These are phyloP conservation scores for Ensete ventricosum DNA, from an alignment of 176 grass and related monocot genomes.

Conservation along the genomic window DNA sequence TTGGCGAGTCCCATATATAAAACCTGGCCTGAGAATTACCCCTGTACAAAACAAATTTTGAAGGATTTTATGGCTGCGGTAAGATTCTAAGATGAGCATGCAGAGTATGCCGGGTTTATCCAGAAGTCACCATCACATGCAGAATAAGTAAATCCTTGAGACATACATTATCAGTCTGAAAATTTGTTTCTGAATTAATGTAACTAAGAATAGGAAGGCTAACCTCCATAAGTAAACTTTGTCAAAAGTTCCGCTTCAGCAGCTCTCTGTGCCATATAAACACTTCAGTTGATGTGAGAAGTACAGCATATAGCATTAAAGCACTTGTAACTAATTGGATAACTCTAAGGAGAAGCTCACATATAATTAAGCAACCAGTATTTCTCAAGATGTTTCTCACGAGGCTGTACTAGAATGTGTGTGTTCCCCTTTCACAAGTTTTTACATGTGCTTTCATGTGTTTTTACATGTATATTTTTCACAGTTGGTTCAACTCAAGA, in stretches of 20 bases:
- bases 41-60: conserved; percentile 22
- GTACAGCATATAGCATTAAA: background rate
- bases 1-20: conserved; percentile 89
- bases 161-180: background rate
- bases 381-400: no score
- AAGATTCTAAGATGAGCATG: background rate
- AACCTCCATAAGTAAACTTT: conserved; percentile 84
- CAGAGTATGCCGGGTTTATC: background rate
- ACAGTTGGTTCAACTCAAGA: no score
- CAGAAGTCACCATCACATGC: background rate
- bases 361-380: no score
- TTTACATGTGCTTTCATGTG: no score
- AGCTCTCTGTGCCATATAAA: conserved; percentile 44
- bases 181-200: background rate
- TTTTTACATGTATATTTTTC: no score
- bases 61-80: background rate
- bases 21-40: conserved; percentile 73
- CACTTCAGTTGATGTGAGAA: no score
- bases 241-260: conserved; percentile 82
- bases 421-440: no score
- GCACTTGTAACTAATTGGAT: no score
- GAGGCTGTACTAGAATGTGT: no score
- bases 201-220: conserved; percentile 6
- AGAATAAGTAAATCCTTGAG: background rate
- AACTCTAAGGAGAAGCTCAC: no score